Percentiles rank a stretch among this genome's conserved stretches.
phyloP scores from a whole-genome alignment of 345 rosid genomes.

The Populus pruinosa region DNA sequence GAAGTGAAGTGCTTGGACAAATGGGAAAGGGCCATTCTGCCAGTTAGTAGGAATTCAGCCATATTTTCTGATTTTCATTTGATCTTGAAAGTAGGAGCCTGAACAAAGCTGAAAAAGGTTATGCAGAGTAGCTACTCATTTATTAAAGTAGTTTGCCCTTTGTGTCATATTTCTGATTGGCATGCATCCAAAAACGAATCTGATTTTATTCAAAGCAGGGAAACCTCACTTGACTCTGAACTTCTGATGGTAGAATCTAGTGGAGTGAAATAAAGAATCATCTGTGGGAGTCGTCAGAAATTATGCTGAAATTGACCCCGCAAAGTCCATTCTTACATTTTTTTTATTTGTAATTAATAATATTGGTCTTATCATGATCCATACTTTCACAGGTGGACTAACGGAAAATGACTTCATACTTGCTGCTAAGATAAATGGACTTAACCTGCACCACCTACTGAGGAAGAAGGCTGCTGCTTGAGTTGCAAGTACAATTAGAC shows the following conservation, averaged over 20 bases:
- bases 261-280: not conserved
- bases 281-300: not conserved
- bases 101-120: not conserved
- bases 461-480: conserved; percentile 23
- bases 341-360: not conserved
- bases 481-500: not conserved
- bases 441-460: conserved; percentile 59
- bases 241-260: not conserved
- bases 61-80: not conserved
- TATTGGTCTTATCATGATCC: not conserved
- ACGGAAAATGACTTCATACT: conserved; percentile 87
- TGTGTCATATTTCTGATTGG: not conserved
- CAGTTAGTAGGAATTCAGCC: no score
- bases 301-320: not conserved
- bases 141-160: not conserved
- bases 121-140: not conserved
- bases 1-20: not conserved
- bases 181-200: not conserved
- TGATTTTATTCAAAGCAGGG: not conserved
- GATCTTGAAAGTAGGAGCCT: not conserved
- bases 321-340: not conserved
- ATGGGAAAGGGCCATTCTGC: not conserved
- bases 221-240: not conserved
- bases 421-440: conserved; percentile 73
- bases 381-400: conserved; percentile 38